Evolutionary conservation across 2,329 filamentous ascomycete genomes (phyloP).

Genomic region (Microsporum canis): DNA sequence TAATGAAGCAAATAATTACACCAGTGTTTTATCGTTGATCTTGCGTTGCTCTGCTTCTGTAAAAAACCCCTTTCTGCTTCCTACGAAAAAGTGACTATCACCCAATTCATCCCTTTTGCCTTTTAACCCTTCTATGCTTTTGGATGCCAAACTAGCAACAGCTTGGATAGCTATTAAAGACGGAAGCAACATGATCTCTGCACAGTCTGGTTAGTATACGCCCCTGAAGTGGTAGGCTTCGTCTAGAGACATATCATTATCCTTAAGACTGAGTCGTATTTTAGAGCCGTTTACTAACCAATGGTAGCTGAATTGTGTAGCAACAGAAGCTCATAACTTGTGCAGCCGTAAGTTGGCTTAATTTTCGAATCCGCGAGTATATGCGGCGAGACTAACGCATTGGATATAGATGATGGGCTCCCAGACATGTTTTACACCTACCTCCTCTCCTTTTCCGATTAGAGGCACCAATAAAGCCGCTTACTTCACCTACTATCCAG

Average conservation of each 20-base stretch:
- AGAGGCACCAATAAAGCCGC: conserved; percentile 10
- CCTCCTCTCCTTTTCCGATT: conserved; percentile 20
- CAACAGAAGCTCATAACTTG: background rate
- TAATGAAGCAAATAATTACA: background rate
- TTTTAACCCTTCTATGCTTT: background rate
- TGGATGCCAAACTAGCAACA: background rate
- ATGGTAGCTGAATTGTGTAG: background rate
- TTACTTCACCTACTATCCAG: background rate
- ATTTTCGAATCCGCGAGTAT: background rate
- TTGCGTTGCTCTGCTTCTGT: background rate
- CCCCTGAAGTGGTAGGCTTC: too few species aligned
- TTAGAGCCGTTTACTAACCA: background rate
- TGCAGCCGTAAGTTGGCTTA: background rate
- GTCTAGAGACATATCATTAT: background rate
- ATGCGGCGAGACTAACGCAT: background rate
- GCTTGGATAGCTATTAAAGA: background rate
- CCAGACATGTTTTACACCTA: conserved; percentile 15
- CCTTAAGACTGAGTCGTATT: background rate
- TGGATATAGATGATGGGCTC: background rate
- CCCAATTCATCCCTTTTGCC: background rate
- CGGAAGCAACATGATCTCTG: background rate
- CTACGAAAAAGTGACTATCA: background rate
- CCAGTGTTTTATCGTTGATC: background rate
- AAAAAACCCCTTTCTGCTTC: background rate
- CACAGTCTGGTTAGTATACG: background rate